Percentiles rank a stretch among this genome's conserved stretches.
These are phyloP conservation scores for Penicillium capsulatum DNA, from an alignment of 2,329 filamentous ascomycete genomes.

Conservation along the genomic window DNA sequence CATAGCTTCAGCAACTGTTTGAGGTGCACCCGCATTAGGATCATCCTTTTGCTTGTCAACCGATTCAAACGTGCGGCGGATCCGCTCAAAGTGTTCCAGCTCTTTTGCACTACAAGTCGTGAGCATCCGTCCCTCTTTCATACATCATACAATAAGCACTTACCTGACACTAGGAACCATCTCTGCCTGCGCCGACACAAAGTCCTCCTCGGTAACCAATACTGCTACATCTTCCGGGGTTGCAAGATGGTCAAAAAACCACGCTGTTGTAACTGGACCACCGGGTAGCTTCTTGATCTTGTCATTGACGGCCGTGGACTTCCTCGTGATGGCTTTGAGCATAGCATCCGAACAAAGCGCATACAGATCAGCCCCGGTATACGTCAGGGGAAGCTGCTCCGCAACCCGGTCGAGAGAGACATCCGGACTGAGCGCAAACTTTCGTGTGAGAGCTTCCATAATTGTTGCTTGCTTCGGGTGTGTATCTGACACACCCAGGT, in stretches of 20 bases:
- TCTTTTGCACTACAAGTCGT: constrained; percentile 67
- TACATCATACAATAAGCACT: constrained; percentile 14
- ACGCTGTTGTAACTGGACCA: constrained; percentile 70
- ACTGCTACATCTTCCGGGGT: constrained; percentile 78
- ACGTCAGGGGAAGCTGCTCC: constrained; percentile 80
- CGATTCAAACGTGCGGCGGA: constrained; percentile 75
- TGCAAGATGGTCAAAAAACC: constrained; percentile 93
- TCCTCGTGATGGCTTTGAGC: constrained; percentile 95
- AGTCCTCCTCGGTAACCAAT: constrained; percentile 84
- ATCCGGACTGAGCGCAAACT: constrained; percentile 79
- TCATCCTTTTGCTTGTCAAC: constrained; percentile 46
- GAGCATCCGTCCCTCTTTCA: constrained; percentile 23
- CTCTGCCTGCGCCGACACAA: constrained; percentile 73
- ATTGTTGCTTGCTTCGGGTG: constrained; percentile 96
- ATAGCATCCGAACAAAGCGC: constrained; percentile 96
- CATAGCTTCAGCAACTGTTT: constrained; percentile 38
- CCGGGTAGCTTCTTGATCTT: constrained; percentile 66
- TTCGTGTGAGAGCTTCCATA: constrained; percentile 86
- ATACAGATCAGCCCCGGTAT: constrained; percentile 96
- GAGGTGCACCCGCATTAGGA: constrained; percentile 18
- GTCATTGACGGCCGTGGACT: constrained; percentile 75
- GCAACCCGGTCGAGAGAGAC: constrained; percentile 74
- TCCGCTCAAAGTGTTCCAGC: constrained; percentile 81
- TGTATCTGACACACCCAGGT: constrained; percentile 91
- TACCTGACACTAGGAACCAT: constrained; percentile 80